Percentiles rank a stretch among this genome's conserved stretches.
Conservation (phyloP, 2,329 filamentous ascomycete species). For the Aspergillus neoniger region DNA sequence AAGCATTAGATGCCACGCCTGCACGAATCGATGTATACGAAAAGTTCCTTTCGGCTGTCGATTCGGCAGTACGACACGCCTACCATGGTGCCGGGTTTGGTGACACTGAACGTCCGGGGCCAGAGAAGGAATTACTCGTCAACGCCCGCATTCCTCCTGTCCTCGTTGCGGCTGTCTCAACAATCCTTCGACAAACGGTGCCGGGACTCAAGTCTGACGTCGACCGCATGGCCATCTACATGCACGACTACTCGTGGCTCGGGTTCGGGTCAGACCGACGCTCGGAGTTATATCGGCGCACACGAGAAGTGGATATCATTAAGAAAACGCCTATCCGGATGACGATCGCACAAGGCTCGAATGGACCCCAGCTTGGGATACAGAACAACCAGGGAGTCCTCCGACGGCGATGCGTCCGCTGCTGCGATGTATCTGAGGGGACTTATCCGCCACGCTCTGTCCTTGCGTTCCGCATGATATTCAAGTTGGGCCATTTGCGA, state of each 20-base stretch:
- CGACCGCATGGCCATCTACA: conserved; percentile 69
- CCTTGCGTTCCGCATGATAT: conserved; percentile 40
- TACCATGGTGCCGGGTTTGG: conserved; percentile 51
- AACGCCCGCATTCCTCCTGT: conserved; percentile 54
- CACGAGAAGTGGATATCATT: conserved; percentile 60
- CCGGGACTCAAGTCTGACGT: conserved; percentile 60
- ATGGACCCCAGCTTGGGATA: conserved; percentile 7
- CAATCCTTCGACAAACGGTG: conserved; percentile 54
- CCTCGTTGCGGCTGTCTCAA: conserved; percentile 51
- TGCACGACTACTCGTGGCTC: conserved; percentile 70
- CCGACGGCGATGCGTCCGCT: conserved; percentile 59
- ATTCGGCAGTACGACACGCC: conserved; percentile 63
- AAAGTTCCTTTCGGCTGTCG: conserved; percentile 64
- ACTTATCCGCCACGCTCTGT: conserved; percentile 43
- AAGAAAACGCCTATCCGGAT: conserved; percentile 48
- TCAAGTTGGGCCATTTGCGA: conserved; percentile 39
- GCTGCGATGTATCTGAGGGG: conserved; percentile 68
- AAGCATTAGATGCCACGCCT: conserved; percentile 53
- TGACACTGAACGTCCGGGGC: conserved; percentile 48
- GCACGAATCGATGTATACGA: conserved; percentile 65
- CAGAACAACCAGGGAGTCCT: conserved; percentile 10
- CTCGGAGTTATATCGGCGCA: conserved; percentile 62
- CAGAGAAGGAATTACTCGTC: conserved; percentile 57
- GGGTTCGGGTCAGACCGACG: conserved; percentile 63
- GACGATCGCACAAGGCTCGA: background rate